A percentile compares a stretch with the other conserved stretches of the same genome.
Evolutionary conservation across 1,139 yeast genomes (phyloP).

Genomic region (Suhomyces taliae): DNA sequence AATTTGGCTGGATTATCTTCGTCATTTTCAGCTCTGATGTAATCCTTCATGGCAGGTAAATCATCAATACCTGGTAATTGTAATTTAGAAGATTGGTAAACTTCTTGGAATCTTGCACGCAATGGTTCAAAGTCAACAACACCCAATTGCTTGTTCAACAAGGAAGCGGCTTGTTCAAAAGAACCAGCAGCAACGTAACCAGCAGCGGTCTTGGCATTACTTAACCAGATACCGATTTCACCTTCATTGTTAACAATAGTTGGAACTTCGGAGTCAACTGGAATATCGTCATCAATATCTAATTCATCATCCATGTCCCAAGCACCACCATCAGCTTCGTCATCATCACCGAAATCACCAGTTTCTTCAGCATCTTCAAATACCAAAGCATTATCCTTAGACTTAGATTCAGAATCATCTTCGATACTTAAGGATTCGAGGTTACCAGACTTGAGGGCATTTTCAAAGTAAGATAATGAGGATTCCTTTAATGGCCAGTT

Average conservation of each 20-base stretch:
- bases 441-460: constrained; percentile 72
- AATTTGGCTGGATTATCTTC: constrained; percentile 56
- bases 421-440: constrained; percentile 63
- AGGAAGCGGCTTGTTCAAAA: constrained; percentile 91
- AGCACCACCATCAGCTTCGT: constrained; percentile 58
- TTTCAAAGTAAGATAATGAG: constrained; percentile 78
- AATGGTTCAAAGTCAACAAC: constrained; percentile 84
- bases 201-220: constrained; percentile 88
- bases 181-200: constrained; percentile 96
- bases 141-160: constrained; percentile 87
- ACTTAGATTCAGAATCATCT: constrained; percentile 32
- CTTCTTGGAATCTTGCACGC: constrained; percentile 76
- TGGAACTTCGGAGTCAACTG: constrained; percentile 32
- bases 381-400: constrained; percentile 14
- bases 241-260: constrained; percentile 35
- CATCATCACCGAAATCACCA: constrained; percentile 40
- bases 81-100: constrained; percentile 76
- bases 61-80: constrained; percentile 71
- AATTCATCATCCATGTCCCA: constrained; percentile 54
- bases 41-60: constrained; percentile 68
- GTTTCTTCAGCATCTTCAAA: constrained; percentile 33
- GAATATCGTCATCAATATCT: constrained; percentile 44
- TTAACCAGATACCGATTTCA: constrained; percentile 80
- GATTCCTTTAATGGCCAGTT: constrained; percentile 86
- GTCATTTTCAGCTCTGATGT: constrained; percentile 60